A percentile compares a stretch with the other conserved stretches of the same genome.
Conservation (phyloP, 129 eudicot genomes). For the Helianthus tuberosus region DNA sequence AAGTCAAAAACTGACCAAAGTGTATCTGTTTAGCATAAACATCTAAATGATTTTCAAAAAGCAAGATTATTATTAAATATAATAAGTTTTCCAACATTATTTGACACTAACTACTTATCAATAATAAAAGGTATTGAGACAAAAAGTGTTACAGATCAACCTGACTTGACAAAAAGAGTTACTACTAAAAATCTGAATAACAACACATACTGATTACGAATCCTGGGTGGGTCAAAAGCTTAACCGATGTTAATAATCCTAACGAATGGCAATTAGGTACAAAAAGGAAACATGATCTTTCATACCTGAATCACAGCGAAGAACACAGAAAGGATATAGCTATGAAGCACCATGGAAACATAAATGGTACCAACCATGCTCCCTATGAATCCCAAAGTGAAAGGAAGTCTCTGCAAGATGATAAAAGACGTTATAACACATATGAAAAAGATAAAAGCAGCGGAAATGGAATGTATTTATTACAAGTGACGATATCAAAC, state of each 20-base stretch:
- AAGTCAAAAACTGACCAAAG: too few species aligned
- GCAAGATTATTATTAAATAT: too few species aligned
- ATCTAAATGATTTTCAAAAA: too few species aligned
- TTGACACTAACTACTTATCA: too few species aligned
- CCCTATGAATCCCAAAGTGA: conserved; percentile 80
- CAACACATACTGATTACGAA: too few species aligned
- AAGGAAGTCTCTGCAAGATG: conserved; percentile 82
- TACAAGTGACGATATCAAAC: background rate
- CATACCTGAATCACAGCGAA: conserved; percentile 90
- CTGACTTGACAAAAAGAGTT: too few species aligned
- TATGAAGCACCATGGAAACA: conserved; percentile 97
- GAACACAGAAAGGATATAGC: conserved; percentile 85
- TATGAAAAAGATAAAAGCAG: background rate
- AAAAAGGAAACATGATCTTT: conserved; percentile 3
- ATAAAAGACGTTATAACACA: background rate
- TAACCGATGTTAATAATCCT: background rate
- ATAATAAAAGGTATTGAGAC: too few species aligned
- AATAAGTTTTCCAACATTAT: too few species aligned
- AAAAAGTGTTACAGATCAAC: too few species aligned
- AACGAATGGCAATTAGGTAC: background rate
- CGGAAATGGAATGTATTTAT: background rate
- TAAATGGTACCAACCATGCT: conserved; percentile 89
- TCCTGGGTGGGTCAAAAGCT: too few species aligned
- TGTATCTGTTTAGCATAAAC: too few species aligned
- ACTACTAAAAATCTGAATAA: too few species aligned